phyloP scores from a whole-genome alignment of 148 eudicot species.

The Rhododendron williamsianum region DNA sequence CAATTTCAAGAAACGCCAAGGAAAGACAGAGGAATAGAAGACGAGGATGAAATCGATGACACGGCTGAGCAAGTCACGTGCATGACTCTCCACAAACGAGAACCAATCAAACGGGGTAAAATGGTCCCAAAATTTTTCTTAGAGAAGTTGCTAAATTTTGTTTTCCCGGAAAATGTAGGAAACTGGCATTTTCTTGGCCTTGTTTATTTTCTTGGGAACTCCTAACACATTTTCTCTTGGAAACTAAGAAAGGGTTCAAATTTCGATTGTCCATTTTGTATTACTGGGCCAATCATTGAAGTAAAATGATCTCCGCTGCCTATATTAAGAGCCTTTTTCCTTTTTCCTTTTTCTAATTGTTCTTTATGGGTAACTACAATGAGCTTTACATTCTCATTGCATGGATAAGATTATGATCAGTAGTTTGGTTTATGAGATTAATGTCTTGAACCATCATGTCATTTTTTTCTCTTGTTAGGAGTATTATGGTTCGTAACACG shows the following conservation, averaged over 20 bases:
- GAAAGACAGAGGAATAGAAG: conserved; percentile 5
- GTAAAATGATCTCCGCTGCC: neutral
- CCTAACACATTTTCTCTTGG: neutral
- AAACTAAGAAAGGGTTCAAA: neutral
- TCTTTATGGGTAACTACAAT: neutral
- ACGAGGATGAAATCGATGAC: conserved; percentile 8
- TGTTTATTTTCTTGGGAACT: conserved; percentile 4
- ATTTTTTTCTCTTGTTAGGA: neutral
- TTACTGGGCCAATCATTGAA: neutral
- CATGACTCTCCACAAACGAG: conserved; percentile 20
- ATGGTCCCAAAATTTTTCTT: neutral
- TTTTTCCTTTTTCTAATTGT: neutral
- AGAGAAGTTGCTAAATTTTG: neutral
- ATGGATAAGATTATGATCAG: neutral
- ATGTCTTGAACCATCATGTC: neutral
- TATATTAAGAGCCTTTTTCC: neutral
- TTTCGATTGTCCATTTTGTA: neutral
- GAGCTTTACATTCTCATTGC: neutral
- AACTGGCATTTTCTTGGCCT: neutral
- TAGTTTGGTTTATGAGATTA: neutral
- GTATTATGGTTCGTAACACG: neutral
- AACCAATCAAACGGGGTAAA: conserved; percentile 10
- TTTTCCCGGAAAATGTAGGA: conserved; percentile 12
- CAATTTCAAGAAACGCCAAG: neutral
- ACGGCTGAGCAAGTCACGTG: conserved; percentile 13